Conservation (phyloP, 2,329 filamentous ascomycete species). For the Pseudocercospora macadamiae region DNA sequence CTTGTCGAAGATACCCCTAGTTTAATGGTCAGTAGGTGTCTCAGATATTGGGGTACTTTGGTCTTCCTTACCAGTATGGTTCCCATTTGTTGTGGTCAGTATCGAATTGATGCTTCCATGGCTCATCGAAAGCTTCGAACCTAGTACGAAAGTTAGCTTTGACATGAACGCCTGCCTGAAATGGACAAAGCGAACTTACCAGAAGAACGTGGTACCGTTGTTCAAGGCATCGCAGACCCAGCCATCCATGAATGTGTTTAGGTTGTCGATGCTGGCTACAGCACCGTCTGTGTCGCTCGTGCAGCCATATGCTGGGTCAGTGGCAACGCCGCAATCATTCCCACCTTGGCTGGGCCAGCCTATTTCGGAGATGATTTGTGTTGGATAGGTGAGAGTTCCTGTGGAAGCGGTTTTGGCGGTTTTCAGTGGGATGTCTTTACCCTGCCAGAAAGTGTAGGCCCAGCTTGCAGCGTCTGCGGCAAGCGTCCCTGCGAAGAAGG, state of each 20-base stretch:
- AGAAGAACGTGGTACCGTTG: constrained; percentile 92
- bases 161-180: constrained; percentile 10
- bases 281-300: constrained; percentile 60
- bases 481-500: constrained; percentile 84
- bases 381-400: constrained; percentile 37
- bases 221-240: constrained; percentile 81
- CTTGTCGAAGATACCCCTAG: constrained; percentile 87
- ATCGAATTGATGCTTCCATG: constrained; percentile 85
- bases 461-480: constrained; percentile 71
- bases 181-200: constrained; percentile 56
- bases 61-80: too few species aligned
- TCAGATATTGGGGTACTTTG: too few species aligned
- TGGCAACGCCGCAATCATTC: constrained; percentile 67
- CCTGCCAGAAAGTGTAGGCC: constrained; percentile 82
- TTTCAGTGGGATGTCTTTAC: constrained; percentile 67
- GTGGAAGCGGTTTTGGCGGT: constrained; percentile 42
- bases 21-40: too few species aligned
- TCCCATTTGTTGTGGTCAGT: constrained; percentile 72
- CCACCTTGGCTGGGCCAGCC: constrained; percentile 89
- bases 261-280: constrained; percentile 75
- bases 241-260: constrained; percentile 83
- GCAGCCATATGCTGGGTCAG: constrained; percentile 49
- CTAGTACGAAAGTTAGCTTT: constrained; percentile 39
- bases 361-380: constrained; percentile 75
- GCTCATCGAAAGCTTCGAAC: constrained; percentile 96